These are phyloP conservation scores for Plasmodium gonderi DNA, from an alignment of 169 alveolate genomes.

Conservation along the genomic window DNA sequence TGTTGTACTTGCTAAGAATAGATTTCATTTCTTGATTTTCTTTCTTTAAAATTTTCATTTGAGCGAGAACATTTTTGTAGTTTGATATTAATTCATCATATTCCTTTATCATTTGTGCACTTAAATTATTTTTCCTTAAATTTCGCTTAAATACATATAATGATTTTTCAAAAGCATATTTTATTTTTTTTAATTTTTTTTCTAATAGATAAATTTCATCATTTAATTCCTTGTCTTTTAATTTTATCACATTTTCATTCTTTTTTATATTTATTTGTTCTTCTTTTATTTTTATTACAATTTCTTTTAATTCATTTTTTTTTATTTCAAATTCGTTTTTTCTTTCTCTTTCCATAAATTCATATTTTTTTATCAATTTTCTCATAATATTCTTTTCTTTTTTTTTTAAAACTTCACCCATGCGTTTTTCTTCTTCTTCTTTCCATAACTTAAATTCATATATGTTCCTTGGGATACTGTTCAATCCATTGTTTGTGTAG, in stretches of 20 bases:
- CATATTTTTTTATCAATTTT: conserved; percentile 43
- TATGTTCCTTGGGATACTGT: conserved; percentile 13
- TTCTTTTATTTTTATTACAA: conserved; percentile 51
- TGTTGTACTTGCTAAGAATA: conserved; percentile 10
- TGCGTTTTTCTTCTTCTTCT: conserved; percentile 30
- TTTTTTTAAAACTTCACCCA: conserved; percentile 21
- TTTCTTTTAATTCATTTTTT: conserved; percentile 62
- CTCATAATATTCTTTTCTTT: conserved; percentile 19
- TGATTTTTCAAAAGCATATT: conserved; percentile 55
- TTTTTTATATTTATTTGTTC: conserved; percentile 54
- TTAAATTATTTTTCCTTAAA: conserved; percentile 11
- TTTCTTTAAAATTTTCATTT: conserved; percentile 1
- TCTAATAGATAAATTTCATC: conserved; percentile 21
- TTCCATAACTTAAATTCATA: conserved; percentile 62
- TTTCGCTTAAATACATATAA: conserved; percentile 15
- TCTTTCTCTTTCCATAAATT: conserved; percentile 49
- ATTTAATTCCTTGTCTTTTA: conserved; percentile 61
- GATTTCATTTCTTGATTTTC: conserved; percentile 46
- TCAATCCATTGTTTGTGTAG: neutral
- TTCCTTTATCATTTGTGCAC: conserved; percentile 26
- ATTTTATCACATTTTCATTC: conserved; percentile 13
- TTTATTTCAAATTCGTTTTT: conserved; percentile 56
- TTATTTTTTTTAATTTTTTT: conserved; percentile 64
- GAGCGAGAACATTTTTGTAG: neutral
- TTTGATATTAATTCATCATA: neutral